These are phyloP conservation scores for Thalassiosira livingstoniorum DNA, from an alignment of 352 stramenopile species.

Conservation along the genomic window DNA sequence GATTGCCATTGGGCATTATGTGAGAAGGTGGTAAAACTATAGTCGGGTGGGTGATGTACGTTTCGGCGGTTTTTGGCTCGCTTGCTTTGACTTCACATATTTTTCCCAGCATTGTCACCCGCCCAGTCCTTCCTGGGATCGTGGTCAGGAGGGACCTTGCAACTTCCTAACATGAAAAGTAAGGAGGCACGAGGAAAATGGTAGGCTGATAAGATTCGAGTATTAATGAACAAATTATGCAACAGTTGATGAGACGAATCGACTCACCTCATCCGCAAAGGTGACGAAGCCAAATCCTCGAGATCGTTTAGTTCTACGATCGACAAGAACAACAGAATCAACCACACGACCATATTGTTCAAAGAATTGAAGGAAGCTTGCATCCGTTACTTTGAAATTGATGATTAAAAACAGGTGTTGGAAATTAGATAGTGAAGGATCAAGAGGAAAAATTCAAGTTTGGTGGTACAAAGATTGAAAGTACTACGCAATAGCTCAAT, in stretches of 20 bases:
- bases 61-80: slow-evolving; percentile 56
- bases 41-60: not conserved
- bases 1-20: no score
- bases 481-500: no score
- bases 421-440: slow-evolving; percentile 1
- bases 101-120: slow-evolving; percentile 72
- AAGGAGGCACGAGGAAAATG: not conserved
- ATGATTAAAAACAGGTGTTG: not conserved
- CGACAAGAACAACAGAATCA: slow-evolving; percentile 85
- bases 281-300: slow-evolving; percentile 87
- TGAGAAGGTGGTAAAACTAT: slow-evolving; percentile 1
- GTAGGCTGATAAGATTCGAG: not conserved
- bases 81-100: slow-evolving; percentile 73
- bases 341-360: slow-evolving; percentile 80
- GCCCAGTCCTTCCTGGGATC: slow-evolving; percentile 48
- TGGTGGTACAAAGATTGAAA: no score
- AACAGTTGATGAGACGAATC: not conserved
- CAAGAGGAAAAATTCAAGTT: no score
- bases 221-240: slow-evolving; percentile 1
- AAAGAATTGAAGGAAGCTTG: slow-evolving; percentile 79
- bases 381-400: slow-evolving; percentile 64
- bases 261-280: slow-evolving; percentile 68
- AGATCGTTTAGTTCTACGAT: slow-evolving; percentile 74
- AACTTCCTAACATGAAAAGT: slow-evolving; percentile 19
- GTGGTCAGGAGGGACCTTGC: slow-evolving; percentile 37